A percentile compares a stretch with the other conserved stretches of the same genome.
Evolutionary conservation across 441 rosid genomes (phyloP).

Genomic region (Raphanus hybrid): DNA sequence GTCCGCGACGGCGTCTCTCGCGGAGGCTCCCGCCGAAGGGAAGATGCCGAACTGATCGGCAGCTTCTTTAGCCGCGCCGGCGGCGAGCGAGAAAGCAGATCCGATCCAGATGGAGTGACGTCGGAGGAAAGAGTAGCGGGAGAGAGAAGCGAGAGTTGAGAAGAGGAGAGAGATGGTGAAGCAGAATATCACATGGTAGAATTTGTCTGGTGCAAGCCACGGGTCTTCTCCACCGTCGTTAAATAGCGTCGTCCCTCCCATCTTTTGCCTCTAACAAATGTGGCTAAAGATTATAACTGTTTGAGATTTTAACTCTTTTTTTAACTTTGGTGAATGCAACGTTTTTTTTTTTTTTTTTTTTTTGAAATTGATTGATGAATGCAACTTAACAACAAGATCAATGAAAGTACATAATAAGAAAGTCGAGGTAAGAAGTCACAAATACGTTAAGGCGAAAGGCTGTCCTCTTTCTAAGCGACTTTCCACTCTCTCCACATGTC

Average conservation of each 20-base stretch:
- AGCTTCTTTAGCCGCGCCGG: conserved; percentile 90
- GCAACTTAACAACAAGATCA: not conserved
- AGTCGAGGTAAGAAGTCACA: not conserved
- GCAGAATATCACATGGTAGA: conserved; percentile 84
- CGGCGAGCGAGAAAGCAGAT: conserved; percentile 69
- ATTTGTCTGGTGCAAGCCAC: conserved; percentile 84
- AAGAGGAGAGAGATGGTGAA: conserved; percentile 71
- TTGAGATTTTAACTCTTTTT: not conserved
- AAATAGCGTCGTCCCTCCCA: conserved; percentile 16
- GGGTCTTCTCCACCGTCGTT: conserved; percentile 53
- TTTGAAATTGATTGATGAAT: not conserved
- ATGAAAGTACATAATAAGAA: not conserved
- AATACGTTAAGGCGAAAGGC: not conserved
- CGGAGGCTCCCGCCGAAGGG: conserved; percentile 87
- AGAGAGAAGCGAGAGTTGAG: conserved; percentile 61
- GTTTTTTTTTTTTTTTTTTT: no score
- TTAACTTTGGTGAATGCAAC: not conserved
- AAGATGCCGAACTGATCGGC: conserved; percentile 81
- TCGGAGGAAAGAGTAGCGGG: conserved; percentile 62
- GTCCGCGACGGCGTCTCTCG: conserved; percentile 78
- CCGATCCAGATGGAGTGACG: conserved; percentile 65
- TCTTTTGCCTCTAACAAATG: not conserved
- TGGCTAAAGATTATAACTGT: not conserved
- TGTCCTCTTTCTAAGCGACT: not conserved
- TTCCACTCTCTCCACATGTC: not conserved